Conservation (phyloP, 2,329 filamentous ascomycete species). For the Arachnopeziza araneosa region DNA sequence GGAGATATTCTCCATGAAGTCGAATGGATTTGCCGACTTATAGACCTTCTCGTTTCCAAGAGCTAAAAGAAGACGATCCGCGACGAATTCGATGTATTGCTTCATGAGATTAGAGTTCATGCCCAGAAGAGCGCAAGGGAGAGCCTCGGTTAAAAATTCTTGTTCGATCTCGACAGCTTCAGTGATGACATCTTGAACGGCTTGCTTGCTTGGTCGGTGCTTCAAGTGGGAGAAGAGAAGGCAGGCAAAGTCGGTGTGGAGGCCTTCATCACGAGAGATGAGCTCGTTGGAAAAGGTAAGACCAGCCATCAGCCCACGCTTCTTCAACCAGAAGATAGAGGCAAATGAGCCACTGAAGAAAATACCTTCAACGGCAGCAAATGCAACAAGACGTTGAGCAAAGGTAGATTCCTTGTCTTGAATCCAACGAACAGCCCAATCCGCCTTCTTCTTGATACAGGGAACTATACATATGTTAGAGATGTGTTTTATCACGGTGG, state of each 20-base stretch:
- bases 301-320: slow-evolving; percentile 97
- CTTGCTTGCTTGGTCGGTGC: slow-evolving; percentile 76
- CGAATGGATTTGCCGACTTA: slow-evolving; percentile 91
- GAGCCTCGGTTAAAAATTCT: slow-evolving; percentile 94
- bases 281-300: slow-evolving; percentile 99
- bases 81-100: slow-evolving; percentile 99
- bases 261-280: slow-evolving; percentile 98
- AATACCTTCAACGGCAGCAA: slow-evolving; percentile 97
- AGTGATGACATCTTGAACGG: slow-evolving; percentile 82
- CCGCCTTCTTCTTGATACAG: slow-evolving; percentile 96
- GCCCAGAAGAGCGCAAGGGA: slow-evolving; percentile 86
- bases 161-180: slow-evolving; percentile 94
- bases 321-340: slow-evolving; percentile 99
- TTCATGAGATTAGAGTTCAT: slow-evolving; percentile 98
- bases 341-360: slow-evolving; percentile 99
- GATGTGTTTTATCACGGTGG: slow-evolving; percentile 21
- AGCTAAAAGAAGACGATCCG: slow-evolving; percentile 86
- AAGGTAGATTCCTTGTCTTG: slow-evolving; percentile 90
- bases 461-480: slow-evolving; percentile 55
- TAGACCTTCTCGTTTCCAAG: slow-evolving; percentile 94
- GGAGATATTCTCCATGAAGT: slow-evolving; percentile 99
- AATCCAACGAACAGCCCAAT: slow-evolving; percentile 97
- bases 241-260: slow-evolving; percentile 99
- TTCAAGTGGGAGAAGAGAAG: slow-evolving; percentile 96
- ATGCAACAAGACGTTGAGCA: slow-evolving; percentile 90